Percentiles rank a stretch among this genome's conserved stretches.
phyloP scores from a whole-genome alignment of 129 eudicot species.

The Arctium minus region DNA sequence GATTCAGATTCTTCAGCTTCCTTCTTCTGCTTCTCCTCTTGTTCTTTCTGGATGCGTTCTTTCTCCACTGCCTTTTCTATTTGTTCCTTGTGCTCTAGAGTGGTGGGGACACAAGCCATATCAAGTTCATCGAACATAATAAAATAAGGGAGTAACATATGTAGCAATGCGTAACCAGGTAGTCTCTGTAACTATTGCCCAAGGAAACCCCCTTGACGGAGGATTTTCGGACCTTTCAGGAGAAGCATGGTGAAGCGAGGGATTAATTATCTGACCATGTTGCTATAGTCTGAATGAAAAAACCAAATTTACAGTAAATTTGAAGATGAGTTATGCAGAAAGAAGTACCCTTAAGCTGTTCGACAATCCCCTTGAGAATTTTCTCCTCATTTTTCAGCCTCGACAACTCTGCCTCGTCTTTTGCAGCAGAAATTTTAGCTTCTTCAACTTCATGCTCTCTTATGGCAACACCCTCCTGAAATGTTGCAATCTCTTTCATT shows the following conservation, averaged over 20 bases:
- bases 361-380: slow-evolving; percentile 67
- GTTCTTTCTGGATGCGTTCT: slow-evolving; percentile 87
- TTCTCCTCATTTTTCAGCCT: slow-evolving; percentile 80
- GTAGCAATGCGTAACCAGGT: not conserved
- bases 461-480: slow-evolving; percentile 56
- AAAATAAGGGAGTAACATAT: not conserved
- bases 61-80: slow-evolving; percentile 87
- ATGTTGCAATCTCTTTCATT: slow-evolving; percentile 61
- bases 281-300: slow-evolving; percentile 1
- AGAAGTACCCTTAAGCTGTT: slow-evolving; percentile 75
- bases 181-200: not conserved
- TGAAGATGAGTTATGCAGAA: not conserved
- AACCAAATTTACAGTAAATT: not conserved
- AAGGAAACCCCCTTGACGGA: not conserved
- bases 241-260: not conserved
- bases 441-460: slow-evolving; percentile 65
- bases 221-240: not conserved
- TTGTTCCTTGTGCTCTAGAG: slow-evolving; percentile 78
- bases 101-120: slow-evolving; percentile 12
- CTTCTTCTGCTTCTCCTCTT: slow-evolving; percentile 75
- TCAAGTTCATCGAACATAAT: slow-evolving; percentile 6
- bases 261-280: not conserved
- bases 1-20: slow-evolving; percentile 57
- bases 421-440: slow-evolving; percentile 53
- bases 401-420: slow-evolving; percentile 71